Evolutionary conservation across 805 yeast genomes (phyloP), one percentile per base, ranked within the genome.

Genomic region (Zygoascus flipseniorum): DNA sequence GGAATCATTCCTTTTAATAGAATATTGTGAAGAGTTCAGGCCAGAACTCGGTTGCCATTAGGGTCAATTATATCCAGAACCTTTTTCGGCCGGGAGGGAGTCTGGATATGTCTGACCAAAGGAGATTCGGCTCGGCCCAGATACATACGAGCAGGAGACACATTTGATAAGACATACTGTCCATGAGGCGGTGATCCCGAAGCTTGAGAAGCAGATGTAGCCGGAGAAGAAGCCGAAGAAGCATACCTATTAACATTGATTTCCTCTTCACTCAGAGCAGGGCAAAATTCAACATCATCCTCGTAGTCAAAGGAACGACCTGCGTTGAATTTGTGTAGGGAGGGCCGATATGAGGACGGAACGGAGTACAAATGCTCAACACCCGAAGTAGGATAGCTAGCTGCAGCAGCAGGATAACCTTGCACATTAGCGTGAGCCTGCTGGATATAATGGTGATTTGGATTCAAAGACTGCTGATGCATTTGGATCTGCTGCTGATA

Each of bases 231-330:
- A 11, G 39, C 39, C 39, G 39, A 13, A n/a, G 39, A 35, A 11
- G 39, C 13, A 35, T 35, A 35, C 16, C 39, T 5, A 10, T 35
- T 35, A 5, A 35, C 13, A 10, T 35, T 35, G 44, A 54, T 52
- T 39, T 57, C 58, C 39, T 58, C 60, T 9, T 54, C 59, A 10
- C 54, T 44, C 19, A 59, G 46, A 35, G 50, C 68, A 20, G 84
- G 84, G 56, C 81, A 80, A 63, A 84, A 84, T 67, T 82, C 89
- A 35, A 76, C 63, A 61, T 84, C 89, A 57, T 83, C 85, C 63
- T 80, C 86, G 43, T 74, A 60, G 59, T 82, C 87, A 66, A 83
- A 82, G 31, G 85, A 76, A 60, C 83, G 77, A 58, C 81, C 79
- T 45, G 80, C 75, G 59, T 81, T 78, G 61, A 81, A 74, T 58